Evolutionary conservation across 129 eudicot genomes (phyloP), one percentile per base, ranked within the genome.

Genomic region (Oenanthe sinensis): DNA sequence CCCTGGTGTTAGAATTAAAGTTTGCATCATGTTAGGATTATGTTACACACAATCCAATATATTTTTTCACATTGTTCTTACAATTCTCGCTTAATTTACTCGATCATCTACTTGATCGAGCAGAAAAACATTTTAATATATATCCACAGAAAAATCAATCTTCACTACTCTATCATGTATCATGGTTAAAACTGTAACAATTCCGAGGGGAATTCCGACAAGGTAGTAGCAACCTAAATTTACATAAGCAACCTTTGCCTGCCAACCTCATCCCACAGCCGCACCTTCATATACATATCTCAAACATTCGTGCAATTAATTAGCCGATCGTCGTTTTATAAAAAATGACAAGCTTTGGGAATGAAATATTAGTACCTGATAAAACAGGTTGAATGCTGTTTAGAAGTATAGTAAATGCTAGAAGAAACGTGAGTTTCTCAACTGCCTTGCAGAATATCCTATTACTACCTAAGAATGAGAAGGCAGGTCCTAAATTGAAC

Each of bases 1-100:
- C 83, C 91, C 91, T 82, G 45, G 22, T 72, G 26, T 50, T 24
- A 3, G 8, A 52, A 24, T 5, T 37, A 10, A 69, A 33, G 36
- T 0, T 33, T 33, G 36, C 36, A 33, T 33, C 36, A 33, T 33
- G 36, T 33, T 33, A 33, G 1, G 36, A 54, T 54, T 33, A 33
- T 33, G 36, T 33, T 33, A 33, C 36, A 33, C 36, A 33, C 36
- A 33, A 0, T 33, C 1, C 1, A 33, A 33, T 33, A 1, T 33
- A 33, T 0, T 33, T 33, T 1, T 33, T 33, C 36, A 33, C 36
- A 33, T 33, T 33, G 36, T 33, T 33, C 36, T 33, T 0, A 33
- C 36, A 33, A 33, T 33, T 33, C 36, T 33, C 36, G 36, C 36
- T 33, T 33, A 33, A 33, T 33, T 33, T 33, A 33, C 36, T 33